These are phyloP conservation scores for Lecanosticta acicola DNA, from an alignment of 2,329 filamentous ascomycete genomes.

Conservation along the genomic window DNA sequence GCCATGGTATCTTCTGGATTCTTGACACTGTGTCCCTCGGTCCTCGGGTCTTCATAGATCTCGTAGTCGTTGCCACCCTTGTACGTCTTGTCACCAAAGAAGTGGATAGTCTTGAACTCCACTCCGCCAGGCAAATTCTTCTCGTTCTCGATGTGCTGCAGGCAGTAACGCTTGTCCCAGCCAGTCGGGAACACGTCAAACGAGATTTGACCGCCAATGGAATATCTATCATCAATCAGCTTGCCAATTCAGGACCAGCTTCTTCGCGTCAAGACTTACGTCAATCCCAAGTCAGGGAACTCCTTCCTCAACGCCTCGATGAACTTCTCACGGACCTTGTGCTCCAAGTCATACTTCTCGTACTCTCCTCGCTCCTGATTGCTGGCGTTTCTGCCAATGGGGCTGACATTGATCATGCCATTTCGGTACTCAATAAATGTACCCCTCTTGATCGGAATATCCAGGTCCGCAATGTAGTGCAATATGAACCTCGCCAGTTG, in stretches of 20 bases:
- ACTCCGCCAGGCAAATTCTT: conserved; percentile 60
- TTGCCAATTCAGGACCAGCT: neutral
- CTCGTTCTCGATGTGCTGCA: conserved; percentile 79
- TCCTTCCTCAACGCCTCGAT: conserved; percentile 70
- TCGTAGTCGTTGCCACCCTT: conserved; percentile 92
- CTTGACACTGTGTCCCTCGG: conserved; percentile 76
- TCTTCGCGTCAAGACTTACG: conserved; percentile 50
- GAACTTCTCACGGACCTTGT: conserved; percentile 70
- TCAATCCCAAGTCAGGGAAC: conserved; percentile 79
- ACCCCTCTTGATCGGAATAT: conserved; percentile 75
- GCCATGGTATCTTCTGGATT: conserved; percentile 76
- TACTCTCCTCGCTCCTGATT: conserved; percentile 75
- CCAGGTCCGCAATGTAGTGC: conserved; percentile 77
- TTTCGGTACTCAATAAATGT: conserved; percentile 87
- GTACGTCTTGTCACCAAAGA: conserved; percentile 95
- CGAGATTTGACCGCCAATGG: conserved; percentile 94
- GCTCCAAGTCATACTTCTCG: conserved; percentile 70
- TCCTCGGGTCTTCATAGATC: conserved; percentile 78
- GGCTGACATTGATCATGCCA: conserved; percentile 83
- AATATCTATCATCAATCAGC: conserved; percentile 56
- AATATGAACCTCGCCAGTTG: conserved; percentile 68
- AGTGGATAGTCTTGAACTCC: conserved; percentile 83
- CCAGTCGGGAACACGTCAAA: conserved; percentile 96
- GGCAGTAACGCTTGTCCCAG: conserved; percentile 99
- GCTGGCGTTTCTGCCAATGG: conserved; percentile 80